Evolutionary conservation across 2,329 filamentous ascomycete species (phyloP).

Genomic region (Fusarium xylarioides): DNA sequence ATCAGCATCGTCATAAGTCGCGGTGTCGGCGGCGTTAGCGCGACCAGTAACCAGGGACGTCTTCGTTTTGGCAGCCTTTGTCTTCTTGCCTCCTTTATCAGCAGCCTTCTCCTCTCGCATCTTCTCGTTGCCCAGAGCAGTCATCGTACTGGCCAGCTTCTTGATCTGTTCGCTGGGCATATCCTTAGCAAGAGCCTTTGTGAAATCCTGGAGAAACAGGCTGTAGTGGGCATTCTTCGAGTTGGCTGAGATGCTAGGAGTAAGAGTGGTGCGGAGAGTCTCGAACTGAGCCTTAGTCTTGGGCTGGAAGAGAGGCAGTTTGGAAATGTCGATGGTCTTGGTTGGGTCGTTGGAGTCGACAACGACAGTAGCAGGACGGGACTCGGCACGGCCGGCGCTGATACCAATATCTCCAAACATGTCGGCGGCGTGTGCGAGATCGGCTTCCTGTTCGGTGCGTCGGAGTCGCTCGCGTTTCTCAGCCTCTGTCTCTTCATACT

Average conservation of each 20-base stretch:
- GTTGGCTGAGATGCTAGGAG: constrained; percentile 78
- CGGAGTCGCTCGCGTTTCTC: constrained; percentile 78
- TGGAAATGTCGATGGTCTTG: constrained; percentile 81
- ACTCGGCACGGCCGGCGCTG: constrained; percentile 71
- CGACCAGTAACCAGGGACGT: constrained; percentile 76
- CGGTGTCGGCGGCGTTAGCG: constrained; percentile 72
- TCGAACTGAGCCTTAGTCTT: constrained; percentile 87
- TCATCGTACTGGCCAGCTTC: constrained; percentile 88
- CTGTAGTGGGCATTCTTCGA: constrained; percentile 90
- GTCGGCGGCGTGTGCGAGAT: constrained; percentile 89
- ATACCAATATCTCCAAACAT: constrained; percentile 83
- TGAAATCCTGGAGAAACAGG: constrained; percentile 90
- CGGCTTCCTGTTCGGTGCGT: constrained; percentile 84
- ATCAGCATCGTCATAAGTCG: constrained; percentile 77
- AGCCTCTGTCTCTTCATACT: constrained; percentile 78
- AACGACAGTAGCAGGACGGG: constrained; percentile 72
- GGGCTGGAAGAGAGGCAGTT: constrained; percentile 88
- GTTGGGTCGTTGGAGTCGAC: constrained; percentile 77
- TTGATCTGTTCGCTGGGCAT: constrained; percentile 94
- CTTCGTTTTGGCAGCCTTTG: constrained; percentile 96
- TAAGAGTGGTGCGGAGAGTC: constrained; percentile 78
- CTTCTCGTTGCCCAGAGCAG: constrained; percentile 95
- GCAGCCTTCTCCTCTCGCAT: constrained; percentile 97
- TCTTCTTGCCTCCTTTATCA: constrained; percentile 96
- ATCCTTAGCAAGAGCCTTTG: constrained; percentile 86